Evolutionary conservation across 768 basidiomycete species (phyloP).

Genomic region (Pleurotus eryngii): DNA sequence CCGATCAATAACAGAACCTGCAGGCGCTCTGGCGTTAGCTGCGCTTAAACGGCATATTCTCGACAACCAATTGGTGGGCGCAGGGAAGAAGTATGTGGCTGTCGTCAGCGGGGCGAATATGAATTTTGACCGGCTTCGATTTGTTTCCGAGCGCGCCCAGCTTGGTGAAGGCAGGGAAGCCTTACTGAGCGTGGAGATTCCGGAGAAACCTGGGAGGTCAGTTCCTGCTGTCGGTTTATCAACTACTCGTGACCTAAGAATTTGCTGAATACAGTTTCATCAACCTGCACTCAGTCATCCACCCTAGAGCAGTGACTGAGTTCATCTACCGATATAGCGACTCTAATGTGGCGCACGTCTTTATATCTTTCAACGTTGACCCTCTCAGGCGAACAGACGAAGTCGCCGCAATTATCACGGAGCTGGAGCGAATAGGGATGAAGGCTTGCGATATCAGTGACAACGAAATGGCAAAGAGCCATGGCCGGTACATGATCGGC

Average conservation of each 20-base stretch:
- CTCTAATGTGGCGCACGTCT: slow-evolving; percentile 74
- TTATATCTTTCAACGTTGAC: slow-evolving; percentile 86
- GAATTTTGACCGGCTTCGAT: slow-evolving; percentile 96
- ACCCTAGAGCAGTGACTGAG: slow-evolving; percentile 91
- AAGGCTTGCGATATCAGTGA: slow-evolving; percentile 87
- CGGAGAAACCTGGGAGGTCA: slow-evolving; percentile 88
- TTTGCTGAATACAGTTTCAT: slow-evolving; percentile 61
- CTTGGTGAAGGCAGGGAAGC: slow-evolving; percentile 95
- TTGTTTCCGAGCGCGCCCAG: slow-evolving; percentile 98
- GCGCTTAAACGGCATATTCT: slow-evolving; percentile 87
- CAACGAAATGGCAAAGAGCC: slow-evolving; percentile 93
- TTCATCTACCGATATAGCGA: slow-evolving; percentile 90
- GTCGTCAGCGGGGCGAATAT: slow-evolving; percentile 97
- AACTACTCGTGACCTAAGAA: not conserved
- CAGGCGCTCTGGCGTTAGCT: slow-evolving; percentile 90
- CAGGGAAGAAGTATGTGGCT: slow-evolving; percentile 85
- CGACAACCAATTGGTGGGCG: slow-evolving; percentile 76
- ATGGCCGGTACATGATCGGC: slow-evolving; percentile 92
- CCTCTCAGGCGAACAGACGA: slow-evolving; percentile 56
- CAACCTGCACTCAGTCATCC: slow-evolving; percentile 79
- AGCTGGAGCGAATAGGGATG: slow-evolving; percentile 71
- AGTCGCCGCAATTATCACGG: slow-evolving; percentile 58
- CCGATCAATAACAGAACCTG: slow-evolving; percentile 92
- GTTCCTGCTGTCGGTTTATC: slow-evolving; percentile 16
- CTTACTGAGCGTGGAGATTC: slow-evolving; percentile 89